Evolutionary conservation across 106 monocot genomes (phyloP).

Genomic region (Posidonia australis): DNA sequence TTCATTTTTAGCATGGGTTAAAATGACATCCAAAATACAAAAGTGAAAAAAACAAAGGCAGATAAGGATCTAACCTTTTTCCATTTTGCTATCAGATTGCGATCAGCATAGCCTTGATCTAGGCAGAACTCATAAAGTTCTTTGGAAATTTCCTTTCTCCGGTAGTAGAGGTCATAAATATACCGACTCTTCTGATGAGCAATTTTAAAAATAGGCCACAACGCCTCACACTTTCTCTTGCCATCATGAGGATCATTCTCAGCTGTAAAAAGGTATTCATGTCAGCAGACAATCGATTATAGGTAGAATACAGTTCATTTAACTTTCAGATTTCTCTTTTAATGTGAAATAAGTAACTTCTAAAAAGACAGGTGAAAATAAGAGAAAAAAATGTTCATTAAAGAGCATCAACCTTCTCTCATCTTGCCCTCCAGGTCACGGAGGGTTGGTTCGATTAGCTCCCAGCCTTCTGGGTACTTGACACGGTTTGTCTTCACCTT

Average conservation of each 20-base stretch:
- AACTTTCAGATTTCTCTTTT: no score
- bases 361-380: not conserved
- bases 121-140: constrained; percentile 87
- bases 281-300: not conserved
- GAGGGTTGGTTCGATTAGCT: constrained; percentile 88
- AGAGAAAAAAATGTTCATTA: not conserved
- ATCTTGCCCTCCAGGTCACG: constrained; percentile 85
- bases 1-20: no score
- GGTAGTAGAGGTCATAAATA: constrained; percentile 73
- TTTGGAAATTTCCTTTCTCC: constrained; percentile 84
- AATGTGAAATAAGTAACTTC: not conserved
- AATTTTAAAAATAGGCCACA: constrained; percentile 83
- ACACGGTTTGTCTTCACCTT: constrained; percentile 86
- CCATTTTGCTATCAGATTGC: constrained; percentile 95
- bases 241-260: constrained; percentile 96
- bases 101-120: constrained; percentile 84
- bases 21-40: not conserved
- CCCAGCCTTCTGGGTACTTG: constrained; percentile 91
- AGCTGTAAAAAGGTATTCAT: constrained; percentile 23
- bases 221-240: constrained; percentile 84
- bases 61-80: constrained; percentile 49
- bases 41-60: no score
- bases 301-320: no score
- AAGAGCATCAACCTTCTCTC: constrained; percentile 59
- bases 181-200: constrained; percentile 81